These are phyloP conservation scores for Moesziomyces globuligerus DNA, from an alignment of 1,284 basidiomycete species.

Conservation along the genomic window DNA sequence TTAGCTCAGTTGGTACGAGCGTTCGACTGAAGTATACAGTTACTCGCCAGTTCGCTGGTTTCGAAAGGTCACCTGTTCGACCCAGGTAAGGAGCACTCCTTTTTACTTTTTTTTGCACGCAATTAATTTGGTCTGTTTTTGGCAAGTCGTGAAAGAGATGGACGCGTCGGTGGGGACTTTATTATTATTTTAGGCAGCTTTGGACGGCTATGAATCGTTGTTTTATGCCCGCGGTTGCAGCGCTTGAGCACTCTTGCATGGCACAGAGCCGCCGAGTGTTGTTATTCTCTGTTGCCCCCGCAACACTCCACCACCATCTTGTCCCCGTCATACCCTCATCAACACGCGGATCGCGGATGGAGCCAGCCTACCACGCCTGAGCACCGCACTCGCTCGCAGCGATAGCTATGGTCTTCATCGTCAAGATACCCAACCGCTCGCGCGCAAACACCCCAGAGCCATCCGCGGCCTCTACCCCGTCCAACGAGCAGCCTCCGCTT, in stretches of 20 bases:
- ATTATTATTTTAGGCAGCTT: too few relatives aligned
- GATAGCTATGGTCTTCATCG: slow-evolving; percentile 58
- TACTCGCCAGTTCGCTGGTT: slow-evolving; percentile 22
- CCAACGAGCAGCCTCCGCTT: not conserved
- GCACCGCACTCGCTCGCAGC: not conserved
- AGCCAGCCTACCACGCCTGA: not conserved
- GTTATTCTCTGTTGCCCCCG: not conserved
- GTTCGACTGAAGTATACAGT: slow-evolving; percentile 56
- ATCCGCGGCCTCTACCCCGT: slow-evolving; percentile 13
- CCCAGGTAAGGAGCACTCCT: slow-evolving; percentile 47
- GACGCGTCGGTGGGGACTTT: not conserved
- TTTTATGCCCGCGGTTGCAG: not conserved
- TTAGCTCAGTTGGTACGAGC: slow-evolving; percentile 59
- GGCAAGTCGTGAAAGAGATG: not conserved
- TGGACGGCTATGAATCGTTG: not conserved
- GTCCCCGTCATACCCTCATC: not conserved
- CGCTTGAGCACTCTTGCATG: too few relatives aligned
- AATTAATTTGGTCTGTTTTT: not conserved
- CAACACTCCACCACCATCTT: not conserved
- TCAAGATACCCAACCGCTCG: slow-evolving; percentile 57
- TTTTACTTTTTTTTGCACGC: slow-evolving; percentile 6
- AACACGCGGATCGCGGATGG: not conserved
- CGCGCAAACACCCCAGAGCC: slow-evolving; percentile 42
- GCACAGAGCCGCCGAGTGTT: too few relatives aligned
- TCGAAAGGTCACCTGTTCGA: slow-evolving; percentile 53